A percentile compares a stretch with the other conserved stretches of the same genome.
These are phyloP conservation scores for Penicillium paradoxum DNA, from an alignment of 495 filamentous ascomycete genomes.

Conservation along the genomic window DNA sequence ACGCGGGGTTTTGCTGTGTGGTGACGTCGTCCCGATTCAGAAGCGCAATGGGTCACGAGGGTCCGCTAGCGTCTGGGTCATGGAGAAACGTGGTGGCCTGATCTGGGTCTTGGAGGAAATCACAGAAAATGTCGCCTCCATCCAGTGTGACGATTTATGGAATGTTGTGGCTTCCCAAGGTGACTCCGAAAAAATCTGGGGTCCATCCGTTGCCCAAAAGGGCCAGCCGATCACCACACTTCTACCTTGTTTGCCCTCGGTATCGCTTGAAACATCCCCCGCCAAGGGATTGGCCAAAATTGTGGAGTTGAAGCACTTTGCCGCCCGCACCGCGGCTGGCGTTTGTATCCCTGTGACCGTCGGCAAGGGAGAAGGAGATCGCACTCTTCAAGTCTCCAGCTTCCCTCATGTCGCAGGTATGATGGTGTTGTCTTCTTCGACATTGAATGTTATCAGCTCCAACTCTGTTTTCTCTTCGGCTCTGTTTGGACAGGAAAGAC, in stretches of 20 bases:
- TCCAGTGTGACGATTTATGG: conserved; percentile 70
- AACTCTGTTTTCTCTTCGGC: conserved; percentile 92
- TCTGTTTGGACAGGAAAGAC: conserved; percentile 79
- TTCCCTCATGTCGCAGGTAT: conserved; percentile 98
- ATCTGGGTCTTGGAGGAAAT: conserved; percentile 99
- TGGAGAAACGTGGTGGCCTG: conserved; percentile 87
- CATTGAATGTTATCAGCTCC: conserved; percentile 76
- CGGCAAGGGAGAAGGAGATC: conserved; percentile 57
- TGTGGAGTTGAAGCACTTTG: conserved; percentile 67
- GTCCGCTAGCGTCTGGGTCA: conserved; percentile 94
- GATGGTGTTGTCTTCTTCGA: conserved; percentile 75
- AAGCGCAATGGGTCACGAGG: conserved; percentile 90
- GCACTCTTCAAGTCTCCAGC: conserved; percentile 75
- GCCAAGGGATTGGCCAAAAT: conserved; percentile 68
- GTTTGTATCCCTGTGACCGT: conserved; percentile 77
- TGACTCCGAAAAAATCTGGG: conserved; percentile 73
- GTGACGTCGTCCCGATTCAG: conserved; percentile 93
- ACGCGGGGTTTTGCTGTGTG: conserved; percentile 87
- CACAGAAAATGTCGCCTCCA: conserved; percentile 78
- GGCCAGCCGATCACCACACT: conserved; percentile 70
- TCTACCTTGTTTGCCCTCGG: conserved; percentile 75
- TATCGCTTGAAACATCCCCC: conserved; percentile 55
- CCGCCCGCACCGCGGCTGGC: conserved; percentile 65
- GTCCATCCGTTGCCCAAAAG: conserved; percentile 55
- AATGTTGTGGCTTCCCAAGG: conserved; percentile 63